phyloP scores from a whole-genome alignment of 768 basidiomycete genomes.

The Mycena rebaudengoi region DNA sequence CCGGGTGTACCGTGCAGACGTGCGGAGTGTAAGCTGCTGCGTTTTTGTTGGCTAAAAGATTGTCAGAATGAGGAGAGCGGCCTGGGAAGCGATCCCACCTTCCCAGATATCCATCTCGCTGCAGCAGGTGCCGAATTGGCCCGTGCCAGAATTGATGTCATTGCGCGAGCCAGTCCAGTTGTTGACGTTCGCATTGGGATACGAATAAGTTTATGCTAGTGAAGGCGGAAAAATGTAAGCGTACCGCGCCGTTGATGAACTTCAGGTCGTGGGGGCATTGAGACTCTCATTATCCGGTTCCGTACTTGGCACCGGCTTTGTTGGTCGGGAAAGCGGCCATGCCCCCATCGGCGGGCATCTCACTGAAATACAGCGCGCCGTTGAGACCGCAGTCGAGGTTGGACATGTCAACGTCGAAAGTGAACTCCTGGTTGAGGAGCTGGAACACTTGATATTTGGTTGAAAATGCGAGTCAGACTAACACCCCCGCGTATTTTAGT shows the following conservation, averaged over 20 bases:
- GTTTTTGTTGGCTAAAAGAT: conserved; percentile 50
- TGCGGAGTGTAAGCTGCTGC: conserved; percentile 64
- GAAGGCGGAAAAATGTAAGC: conserved; percentile 21
- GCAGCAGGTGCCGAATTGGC: conserved; percentile 61
- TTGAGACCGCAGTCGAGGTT: conserved; percentile 67
- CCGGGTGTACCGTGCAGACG: conserved; percentile 51
- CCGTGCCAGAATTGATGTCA: conserved; percentile 56
- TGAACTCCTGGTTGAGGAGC: conserved; percentile 65
- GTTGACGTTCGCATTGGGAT: conserved; percentile 53
- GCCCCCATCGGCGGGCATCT: conserved; percentile 67
- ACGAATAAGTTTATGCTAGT: background rate
- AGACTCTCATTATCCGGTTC: conserved; percentile 48
- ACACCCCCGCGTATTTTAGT: too few species aligned
- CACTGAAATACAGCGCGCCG: conserved; percentile 65
- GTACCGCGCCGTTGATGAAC: conserved; percentile 64
- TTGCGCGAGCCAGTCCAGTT: conserved; percentile 49
- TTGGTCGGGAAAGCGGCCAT: conserved; percentile 58
- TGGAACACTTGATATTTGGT: conserved; percentile 54
- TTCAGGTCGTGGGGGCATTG: conserved; percentile 68
- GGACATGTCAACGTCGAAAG: conserved; percentile 68
- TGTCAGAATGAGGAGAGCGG: background rate
- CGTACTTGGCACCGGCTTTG: conserved; percentile 61
- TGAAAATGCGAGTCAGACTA: too few species aligned
- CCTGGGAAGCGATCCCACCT: conserved; percentile 7
- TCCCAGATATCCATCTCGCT: conserved; percentile 71